Base-by-base conservation (phyloP, 2,329 filamentous ascomycete species). In the Aspergillus sp. region DNA sequence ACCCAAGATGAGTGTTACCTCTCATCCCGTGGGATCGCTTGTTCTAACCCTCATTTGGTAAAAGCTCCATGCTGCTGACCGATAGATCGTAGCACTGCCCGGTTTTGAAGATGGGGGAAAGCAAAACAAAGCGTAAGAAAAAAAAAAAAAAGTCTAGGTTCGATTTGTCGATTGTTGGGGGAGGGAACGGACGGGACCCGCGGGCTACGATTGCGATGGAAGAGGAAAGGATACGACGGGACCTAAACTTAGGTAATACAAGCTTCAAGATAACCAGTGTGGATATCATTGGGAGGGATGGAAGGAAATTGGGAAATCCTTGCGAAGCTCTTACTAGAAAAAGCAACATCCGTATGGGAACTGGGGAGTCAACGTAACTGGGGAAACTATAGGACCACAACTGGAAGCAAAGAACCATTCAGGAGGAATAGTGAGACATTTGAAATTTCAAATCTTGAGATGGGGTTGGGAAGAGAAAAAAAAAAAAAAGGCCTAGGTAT, bases 11-110 rank as follows among this genome's bases (percentile, higher is more conserved):
- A 27, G 23, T 30, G 38, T 13, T 27, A 13, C 27, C 15, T 44
- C 41, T 15, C 19, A 53, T 53, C 36, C 51, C 51, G 39, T 41
- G 53, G 27, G 53, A 55, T 55, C 53, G 53, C 53, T 55, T 44
- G 36, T 55, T 32, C 53, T 55, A 55, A 36, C 41, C 53, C 39
- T 19, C 2, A 44, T 47, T 30, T 39, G 53, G 23, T 32, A 55
- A 32, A 25, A 54, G 38, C 52, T 42, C 39, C 39, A 42, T 55
- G 10, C 11, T 13, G 41, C 25, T n/a, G 25, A 55, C 41, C 25
- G 53, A 55, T 44, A 47, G 53, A 44, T 30, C 47, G 47, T 27
- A 27, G 21, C 23, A 17, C 38, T 32, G 42, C 19, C 23, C n/a
- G 36, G n/a, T 13, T 39, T 11, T 8, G 11, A 23, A 13, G 15